Evolutionary conservation across 352 stramenopile species (phyloP).

Genomic region (Phytopythium mirpurense): DNA sequence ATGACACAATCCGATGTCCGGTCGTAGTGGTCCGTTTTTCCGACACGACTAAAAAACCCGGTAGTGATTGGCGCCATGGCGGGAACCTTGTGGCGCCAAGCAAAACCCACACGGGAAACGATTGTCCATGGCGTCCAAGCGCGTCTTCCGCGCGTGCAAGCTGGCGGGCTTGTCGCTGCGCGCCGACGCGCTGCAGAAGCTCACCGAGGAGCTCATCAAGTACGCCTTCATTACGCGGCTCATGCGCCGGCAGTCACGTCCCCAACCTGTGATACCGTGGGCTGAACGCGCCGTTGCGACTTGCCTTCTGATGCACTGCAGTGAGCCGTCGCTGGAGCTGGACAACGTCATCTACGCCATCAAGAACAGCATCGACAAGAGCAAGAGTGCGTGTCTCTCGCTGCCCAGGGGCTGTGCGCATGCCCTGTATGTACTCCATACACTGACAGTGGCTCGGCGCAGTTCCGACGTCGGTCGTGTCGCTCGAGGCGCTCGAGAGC

Average conservation of each 20-base stretch:
- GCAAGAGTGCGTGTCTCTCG: conserved; percentile 52
- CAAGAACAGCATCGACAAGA: conserved; percentile 88
- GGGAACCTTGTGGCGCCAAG: too few species aligned
- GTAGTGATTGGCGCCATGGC: conserved; percentile 1
- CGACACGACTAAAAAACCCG: too few species aligned
- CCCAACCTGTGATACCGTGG: too few species aligned
- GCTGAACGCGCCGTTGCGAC: too few species aligned
- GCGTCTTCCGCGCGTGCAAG: conserved; percentile 80
- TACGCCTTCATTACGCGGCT: too few species aligned
- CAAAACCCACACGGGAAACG: too few species aligned
- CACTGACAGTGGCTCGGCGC: conserved; percentile 1
- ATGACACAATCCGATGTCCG: too few species aligned
- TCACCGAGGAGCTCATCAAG: conserved; percentile 66
- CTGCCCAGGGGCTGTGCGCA: not conserved
- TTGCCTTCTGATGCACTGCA: conserved; percentile 16
- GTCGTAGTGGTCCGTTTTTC: too few species aligned
- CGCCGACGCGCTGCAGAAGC: conserved; percentile 53
- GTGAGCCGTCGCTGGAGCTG: conserved; percentile 67
- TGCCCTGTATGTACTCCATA: too few species aligned
- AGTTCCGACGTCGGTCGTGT: conserved; percentile 83
- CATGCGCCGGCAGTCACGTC: too few species aligned
- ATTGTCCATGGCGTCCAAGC: conserved; percentile 61
- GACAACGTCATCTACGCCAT: conserved; percentile 82
- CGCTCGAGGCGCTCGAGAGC: conserved; percentile 76
- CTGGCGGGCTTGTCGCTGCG: conserved; percentile 79